These are phyloP conservation scores for Tulasnella sp. DNA, from an alignment of 768 basidiomycete species.

Conservation along the genomic window DNA sequence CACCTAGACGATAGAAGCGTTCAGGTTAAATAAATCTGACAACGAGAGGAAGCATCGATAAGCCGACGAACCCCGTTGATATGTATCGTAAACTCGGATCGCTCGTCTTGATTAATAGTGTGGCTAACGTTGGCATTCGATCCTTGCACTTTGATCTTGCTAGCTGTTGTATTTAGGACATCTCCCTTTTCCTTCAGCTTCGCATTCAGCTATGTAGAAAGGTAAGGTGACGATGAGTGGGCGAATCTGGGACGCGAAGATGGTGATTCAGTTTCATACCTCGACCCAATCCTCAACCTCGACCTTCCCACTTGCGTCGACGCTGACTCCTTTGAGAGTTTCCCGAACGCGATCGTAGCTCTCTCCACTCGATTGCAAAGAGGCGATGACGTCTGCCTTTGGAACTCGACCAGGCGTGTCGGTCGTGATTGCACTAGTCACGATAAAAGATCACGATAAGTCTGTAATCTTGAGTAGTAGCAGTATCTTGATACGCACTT, in stretches of 20 bases:
- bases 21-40: neutral
- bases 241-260: neutral
- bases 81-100: constrained; percentile 93
- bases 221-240: too few species aligned
- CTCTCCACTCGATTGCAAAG: constrained; percentile 68
- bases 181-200: constrained; percentile 43
- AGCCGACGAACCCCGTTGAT: constrained; percentile 70
- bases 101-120: constrained; percentile 95
- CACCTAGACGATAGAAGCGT: constrained; percentile 42
- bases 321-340: constrained; percentile 81
- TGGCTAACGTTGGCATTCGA: constrained; percentile 93
- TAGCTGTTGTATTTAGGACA: constrained; percentile 54
- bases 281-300: constrained; percentile 99
- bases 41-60: neutral
- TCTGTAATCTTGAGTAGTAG: too few species aligned
- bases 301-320: constrained; percentile 91
- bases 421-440: constrained; percentile 54
- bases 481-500: constrained; percentile 50
- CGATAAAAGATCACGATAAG: neutral
- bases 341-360: constrained; percentile 39
- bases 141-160: constrained; percentile 89
- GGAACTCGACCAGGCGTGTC: constrained; percentile 75
- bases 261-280: constrained; percentile 36
- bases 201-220: constrained; percentile 51
- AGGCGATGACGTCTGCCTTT: constrained; percentile 70